Evolutionary conservation across 257 asterid genomes (phyloP).

Genomic region (Solanum lignicaule): DNA sequence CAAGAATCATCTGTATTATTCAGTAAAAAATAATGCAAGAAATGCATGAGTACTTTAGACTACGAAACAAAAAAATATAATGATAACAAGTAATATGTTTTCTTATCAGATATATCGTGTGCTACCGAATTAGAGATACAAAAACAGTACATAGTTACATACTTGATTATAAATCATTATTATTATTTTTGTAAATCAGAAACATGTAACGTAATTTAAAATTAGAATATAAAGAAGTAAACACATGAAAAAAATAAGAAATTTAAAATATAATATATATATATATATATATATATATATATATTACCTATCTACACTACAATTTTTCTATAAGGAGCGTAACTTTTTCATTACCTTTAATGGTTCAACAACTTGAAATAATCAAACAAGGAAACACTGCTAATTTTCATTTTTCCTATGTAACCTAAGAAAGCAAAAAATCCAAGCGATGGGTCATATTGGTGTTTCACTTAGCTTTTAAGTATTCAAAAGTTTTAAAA

Average conservation of each 20-base stretch:
- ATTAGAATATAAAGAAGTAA: too few relatives aligned
- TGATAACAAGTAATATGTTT: background rate
- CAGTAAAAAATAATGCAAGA: background rate
- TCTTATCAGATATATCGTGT: too few relatives aligned
- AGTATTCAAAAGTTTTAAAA: background rate
- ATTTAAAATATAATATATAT: too few relatives aligned
- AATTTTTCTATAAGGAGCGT: background rate
- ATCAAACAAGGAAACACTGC: background rate
- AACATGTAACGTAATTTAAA: background rate
- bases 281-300: too few relatives aligned
- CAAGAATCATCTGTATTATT: background rate
- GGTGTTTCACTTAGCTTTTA: background rate
- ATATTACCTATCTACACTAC: background rate
- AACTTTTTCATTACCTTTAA: background rate
- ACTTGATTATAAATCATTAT: background rate
- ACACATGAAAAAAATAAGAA: background rate
- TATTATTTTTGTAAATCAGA: background rate
- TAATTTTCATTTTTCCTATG: background rate
- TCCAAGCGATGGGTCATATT: background rate
- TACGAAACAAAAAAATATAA: too few relatives aligned
- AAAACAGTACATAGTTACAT: background rate
- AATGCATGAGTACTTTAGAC: background rate
- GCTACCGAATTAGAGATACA: background rate
- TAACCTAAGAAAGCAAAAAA: too few relatives aligned
- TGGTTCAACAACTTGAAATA: background rate